phyloP scores from a whole-genome alignment of 1,284 basidiomycete genomes.

The Trametes pubescens region DNA sequence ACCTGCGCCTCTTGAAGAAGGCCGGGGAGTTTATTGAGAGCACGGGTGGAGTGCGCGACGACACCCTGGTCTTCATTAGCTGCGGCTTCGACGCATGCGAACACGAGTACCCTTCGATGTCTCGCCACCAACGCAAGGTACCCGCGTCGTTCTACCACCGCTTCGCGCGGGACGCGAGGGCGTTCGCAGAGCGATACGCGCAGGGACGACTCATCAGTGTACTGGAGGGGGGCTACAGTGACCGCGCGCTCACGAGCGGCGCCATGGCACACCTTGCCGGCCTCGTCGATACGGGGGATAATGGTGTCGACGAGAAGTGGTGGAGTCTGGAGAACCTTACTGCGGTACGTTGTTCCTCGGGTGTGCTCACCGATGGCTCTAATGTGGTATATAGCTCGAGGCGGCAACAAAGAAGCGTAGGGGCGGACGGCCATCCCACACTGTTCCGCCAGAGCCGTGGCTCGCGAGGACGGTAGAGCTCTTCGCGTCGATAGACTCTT shows the following conservation, averaged over 20 bases:
- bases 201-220: constrained; percentile 84
- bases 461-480: constrained; percentile 58
- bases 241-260: constrained; percentile 85
- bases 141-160: constrained; percentile 88
- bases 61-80: constrained; percentile 86
- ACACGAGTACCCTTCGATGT: constrained; percentile 93
- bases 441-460: constrained; percentile 55
- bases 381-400: constrained; percentile 63
- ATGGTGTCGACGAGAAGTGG: constrained; percentile 63
- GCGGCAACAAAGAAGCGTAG: constrained; percentile 71
- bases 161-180: constrained; percentile 80
- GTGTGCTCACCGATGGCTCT: too few species aligned
- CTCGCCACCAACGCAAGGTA: constrained; percentile 90
- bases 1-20: constrained; percentile 74
- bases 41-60: constrained; percentile 72
- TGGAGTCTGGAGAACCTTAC: constrained; percentile 73
- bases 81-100: constrained; percentile 95
- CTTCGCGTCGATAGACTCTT: constrained; percentile 51
- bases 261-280: constrained; percentile 83
- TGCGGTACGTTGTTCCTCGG: constrained; percentile 54
- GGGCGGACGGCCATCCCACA: constrained; percentile 51
- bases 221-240: constrained; percentile 95
- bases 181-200: constrained; percentile 73
- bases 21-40: constrained; percentile 77
- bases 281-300: constrained; percentile 52